Conservation (phyloP, 2,329 filamentous ascomycete genomes). For the Sarocladiaceae sp. region DNA sequence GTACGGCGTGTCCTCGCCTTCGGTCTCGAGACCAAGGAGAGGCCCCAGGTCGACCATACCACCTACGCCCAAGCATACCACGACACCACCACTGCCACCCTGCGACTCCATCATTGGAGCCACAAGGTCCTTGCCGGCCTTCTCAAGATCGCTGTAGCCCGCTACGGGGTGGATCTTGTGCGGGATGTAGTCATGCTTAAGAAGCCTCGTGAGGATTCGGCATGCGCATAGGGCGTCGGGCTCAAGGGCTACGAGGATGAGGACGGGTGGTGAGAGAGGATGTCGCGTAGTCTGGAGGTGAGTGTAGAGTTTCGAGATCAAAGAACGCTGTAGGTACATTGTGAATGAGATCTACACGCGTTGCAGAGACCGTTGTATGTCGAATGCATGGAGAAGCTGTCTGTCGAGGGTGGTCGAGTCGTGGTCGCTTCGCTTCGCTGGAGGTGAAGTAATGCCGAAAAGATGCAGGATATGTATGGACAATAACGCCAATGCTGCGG, state of each 20-base stretch:
- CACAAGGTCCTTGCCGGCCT: slow-evolving; percentile 71
- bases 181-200: slow-evolving; percentile 95
- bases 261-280: slow-evolving; percentile 82
- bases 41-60: slow-evolving; percentile 83
- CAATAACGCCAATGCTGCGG: slow-evolving; percentile 8
- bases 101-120: slow-evolving; percentile 78
- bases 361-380: slow-evolving; percentile 14
- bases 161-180: slow-evolving; percentile 95
- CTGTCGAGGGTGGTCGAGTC: not conserved
- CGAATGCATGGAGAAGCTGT: slow-evolving; percentile 11
- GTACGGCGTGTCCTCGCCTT: slow-evolving; percentile 61
- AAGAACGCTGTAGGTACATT: slow-evolving; percentile 91
- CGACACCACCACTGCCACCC: slow-evolving; percentile 80
- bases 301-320: slow-evolving; percentile 86
- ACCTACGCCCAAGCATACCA: slow-evolving; percentile 88
- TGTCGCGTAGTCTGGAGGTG: slow-evolving; percentile 83
- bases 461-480: slow-evolving; percentile 4
- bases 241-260: slow-evolving; percentile 88
- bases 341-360: slow-evolving; percentile 23
- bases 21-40: slow-evolving; percentile 62
- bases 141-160: slow-evolving; percentile 83
- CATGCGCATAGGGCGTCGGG: slow-evolving; percentile 94
- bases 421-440: not conserved
- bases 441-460: not conserved
- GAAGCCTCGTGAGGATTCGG: slow-evolving; percentile 83